Percentiles rank a stretch among this genome's conserved stretches.
phyloP scores from a whole-genome alignment of 2,329 filamentous ascomycete genomes.

The Cercospora brassicicola region DNA sequence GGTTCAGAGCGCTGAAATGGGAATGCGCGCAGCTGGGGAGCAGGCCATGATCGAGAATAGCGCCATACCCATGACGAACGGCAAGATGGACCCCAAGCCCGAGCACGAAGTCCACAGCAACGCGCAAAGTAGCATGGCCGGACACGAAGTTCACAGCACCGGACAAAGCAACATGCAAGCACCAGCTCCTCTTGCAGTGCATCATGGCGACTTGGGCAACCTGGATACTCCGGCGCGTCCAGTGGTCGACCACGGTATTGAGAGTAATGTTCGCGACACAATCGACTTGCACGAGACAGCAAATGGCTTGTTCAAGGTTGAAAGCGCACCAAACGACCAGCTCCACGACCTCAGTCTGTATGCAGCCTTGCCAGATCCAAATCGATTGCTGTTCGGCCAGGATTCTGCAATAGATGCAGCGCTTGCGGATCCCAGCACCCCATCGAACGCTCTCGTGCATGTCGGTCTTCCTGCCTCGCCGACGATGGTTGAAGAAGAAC shows the following conservation, averaged over 20 bases:
- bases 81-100: neutral
- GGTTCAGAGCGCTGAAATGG: neutral
- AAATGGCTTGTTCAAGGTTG: slow-evolving; percentile 4
- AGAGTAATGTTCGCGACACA: slow-evolving; percentile 26
- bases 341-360: neutral
- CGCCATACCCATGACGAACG: neutral
- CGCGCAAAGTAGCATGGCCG: neutral
- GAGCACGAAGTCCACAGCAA: neutral
- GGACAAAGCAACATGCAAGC: neutral
- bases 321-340: slow-evolving; percentile 1
- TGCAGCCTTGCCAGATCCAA: neutral
- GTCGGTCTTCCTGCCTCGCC: slow-evolving; percentile 9
- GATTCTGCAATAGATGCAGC: neutral
- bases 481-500: slow-evolving; percentile 18
- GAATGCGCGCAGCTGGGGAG: neutral
- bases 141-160: neutral
- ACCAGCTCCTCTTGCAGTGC: neutral
- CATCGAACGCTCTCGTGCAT: neutral
- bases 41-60: neutral
- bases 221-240: slow-evolving; percentile 21
- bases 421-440: slow-evolving; percentile 11
- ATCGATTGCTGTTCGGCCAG: neutral
- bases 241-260: slow-evolving; percentile 24
- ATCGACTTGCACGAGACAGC: neutral
- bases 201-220: neutral